These are phyloP conservation scores for Odontarrhena argentea DNA, from an alignment of 345 rosid species.

Conservation along the genomic window DNA sequence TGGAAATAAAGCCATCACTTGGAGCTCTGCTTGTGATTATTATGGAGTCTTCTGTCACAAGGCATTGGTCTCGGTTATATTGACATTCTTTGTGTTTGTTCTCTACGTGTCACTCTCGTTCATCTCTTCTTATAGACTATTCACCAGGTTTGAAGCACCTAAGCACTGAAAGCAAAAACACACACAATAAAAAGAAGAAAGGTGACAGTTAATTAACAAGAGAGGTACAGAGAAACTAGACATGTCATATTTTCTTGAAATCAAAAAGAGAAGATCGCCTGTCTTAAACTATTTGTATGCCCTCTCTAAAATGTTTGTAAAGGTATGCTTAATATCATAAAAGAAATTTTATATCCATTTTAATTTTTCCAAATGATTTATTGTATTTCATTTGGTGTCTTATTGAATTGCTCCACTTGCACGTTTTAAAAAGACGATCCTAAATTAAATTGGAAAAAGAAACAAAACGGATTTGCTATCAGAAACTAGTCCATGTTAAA, in stretches of 20 bases:
- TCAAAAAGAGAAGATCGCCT: neutral
- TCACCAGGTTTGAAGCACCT: slow-evolving; percentile 33
- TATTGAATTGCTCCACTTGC: too few species aligned
- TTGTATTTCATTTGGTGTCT: too few species aligned
- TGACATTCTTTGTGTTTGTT: slow-evolving; percentile 32
- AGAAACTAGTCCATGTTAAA: too few species aligned
- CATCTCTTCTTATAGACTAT: slow-evolving; percentile 37
- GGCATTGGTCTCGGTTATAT: slow-evolving; percentile 44
- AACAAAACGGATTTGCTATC: too few species aligned
- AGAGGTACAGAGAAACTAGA: neutral
- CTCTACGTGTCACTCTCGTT: slow-evolving; percentile 31
- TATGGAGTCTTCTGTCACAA: slow-evolving; percentile 46
- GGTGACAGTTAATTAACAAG: neutral
- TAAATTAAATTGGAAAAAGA: too few species aligned
- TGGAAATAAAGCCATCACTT: slow-evolving; percentile 55
- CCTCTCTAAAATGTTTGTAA: too few species aligned
- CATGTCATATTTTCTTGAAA: slow-evolving; percentile 8
- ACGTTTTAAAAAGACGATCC: too few species aligned
- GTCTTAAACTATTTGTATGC: too few species aligned
- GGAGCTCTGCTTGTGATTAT: slow-evolving; percentile 43
- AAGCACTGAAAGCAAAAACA: slow-evolving; percentile 14
- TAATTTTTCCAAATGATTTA: too few species aligned
- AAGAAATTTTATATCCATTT: too few species aligned
- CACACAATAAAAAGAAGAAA: neutral
- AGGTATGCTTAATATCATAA: too few species aligned